Percentiles rank a stretch among this genome's conserved stretches.
phyloP scores from a whole-genome alignment of 306 rosid species.

The Crotalaria pallida region DNA sequence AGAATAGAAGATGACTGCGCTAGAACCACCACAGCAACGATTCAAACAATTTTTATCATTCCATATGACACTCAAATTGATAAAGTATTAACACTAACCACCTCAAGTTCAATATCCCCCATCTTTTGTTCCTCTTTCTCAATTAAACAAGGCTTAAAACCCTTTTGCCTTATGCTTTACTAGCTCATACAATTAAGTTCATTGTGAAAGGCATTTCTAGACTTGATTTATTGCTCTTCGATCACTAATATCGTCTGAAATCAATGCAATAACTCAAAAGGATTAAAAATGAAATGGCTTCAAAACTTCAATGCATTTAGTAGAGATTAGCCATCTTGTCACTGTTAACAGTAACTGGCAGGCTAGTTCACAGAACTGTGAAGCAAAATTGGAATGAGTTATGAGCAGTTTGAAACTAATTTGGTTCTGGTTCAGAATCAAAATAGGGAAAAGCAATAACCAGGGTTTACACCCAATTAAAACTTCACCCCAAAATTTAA shows the following conservation, averaged over 20 bases:
- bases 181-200: neutral
- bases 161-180: neutral
- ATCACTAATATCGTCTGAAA: conserved; percentile 12
- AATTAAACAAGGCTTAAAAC: neutral
- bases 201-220: neutral
- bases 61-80: conserved; percentile 1
- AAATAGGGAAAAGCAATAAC: neutral
- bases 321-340: conserved; percentile 4
- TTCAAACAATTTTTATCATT: neutral
- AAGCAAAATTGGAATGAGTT: neutral
- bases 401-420: neutral
- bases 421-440: conserved; percentile 6
- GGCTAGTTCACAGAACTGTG: neutral
- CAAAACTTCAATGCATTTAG: conserved; percentile 2
- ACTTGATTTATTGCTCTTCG: neutral
- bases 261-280: conserved; percentile 6
- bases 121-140: neutral
- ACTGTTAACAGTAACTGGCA: conserved; percentile 5
- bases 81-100: neutral
- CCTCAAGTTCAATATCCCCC: neutral
- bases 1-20: conserved; percentile 16
- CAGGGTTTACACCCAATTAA: neutral
- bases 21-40: neutral
- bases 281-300: neutral
- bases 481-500: neutral